Conservation (phyloP, 108 stramenopile genomes). For the Nitzschia sp. region DNA sequence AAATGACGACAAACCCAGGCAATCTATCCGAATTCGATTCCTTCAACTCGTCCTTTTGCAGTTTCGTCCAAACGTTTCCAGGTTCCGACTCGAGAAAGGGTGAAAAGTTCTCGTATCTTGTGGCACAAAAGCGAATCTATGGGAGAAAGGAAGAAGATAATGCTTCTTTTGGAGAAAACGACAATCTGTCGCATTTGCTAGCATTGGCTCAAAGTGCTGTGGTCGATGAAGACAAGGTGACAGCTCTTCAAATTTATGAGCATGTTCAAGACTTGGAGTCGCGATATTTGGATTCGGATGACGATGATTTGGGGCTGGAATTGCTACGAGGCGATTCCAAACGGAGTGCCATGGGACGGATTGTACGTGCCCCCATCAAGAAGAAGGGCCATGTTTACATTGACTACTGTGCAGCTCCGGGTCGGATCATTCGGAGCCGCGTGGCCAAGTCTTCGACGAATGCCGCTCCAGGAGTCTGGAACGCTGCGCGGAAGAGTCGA, state of each 20-base stretch:
- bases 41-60: slow-evolving; percentile 74
- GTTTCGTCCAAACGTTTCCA: slow-evolving; percentile 85
- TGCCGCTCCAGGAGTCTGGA: slow-evolving; percentile 72
- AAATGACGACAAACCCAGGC: slow-evolving; percentile 9
- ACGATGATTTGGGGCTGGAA: slow-evolving; percentile 72
- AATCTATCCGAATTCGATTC: slow-evolving; percentile 46
- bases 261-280: slow-evolving; percentile 44
- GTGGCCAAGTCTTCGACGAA: slow-evolving; percentile 58
- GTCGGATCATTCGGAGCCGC: slow-evolving; percentile 64
- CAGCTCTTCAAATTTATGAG: slow-evolving; percentile 22
- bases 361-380: slow-evolving; percentile 80
- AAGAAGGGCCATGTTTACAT: slow-evolving; percentile 76
- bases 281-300: slow-evolving; percentile 55
- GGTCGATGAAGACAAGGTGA: slow-evolving; percentile 29
- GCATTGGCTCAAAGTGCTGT: slow-evolving; percentile 47
- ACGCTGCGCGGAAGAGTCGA: slow-evolving; percentile 72
- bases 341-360: slow-evolving; percentile 61
- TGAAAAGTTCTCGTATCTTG: slow-evolving; percentile 86
- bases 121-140: slow-evolving; percentile 69
- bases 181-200: slow-evolving; percentile 58
- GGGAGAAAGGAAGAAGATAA: slow-evolving; percentile 7
- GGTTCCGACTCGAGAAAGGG: slow-evolving; percentile 53
- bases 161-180: slow-evolving; percentile 11
- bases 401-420: slow-evolving; percentile 70
- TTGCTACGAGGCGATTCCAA: slow-evolving; percentile 61